These are phyloP conservation scores for Hanseniaspora clermontiae DNA, from an alignment of 805 yeast species.

Conservation along the genomic window DNA sequence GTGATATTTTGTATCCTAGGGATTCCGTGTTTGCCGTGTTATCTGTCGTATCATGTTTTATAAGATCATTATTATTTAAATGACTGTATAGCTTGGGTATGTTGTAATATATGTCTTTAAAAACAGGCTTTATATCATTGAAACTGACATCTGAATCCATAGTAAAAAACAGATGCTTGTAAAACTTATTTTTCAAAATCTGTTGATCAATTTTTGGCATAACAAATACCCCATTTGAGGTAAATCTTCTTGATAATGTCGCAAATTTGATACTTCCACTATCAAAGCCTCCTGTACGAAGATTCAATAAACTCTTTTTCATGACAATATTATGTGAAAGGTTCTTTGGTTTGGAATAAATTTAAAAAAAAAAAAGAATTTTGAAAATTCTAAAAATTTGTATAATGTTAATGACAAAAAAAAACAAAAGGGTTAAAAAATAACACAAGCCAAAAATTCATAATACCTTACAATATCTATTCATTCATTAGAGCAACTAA, in stretches of 20 bases:
- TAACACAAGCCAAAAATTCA: not conserved
- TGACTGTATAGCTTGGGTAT: not conserved
- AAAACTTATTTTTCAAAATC: conserved; percentile 7
- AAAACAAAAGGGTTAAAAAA: not conserved
- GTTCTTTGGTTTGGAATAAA: too few species aligned
- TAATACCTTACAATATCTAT: not conserved
- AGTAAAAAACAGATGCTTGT: conserved; percentile 8
- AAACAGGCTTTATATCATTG: conserved; percentile 3
- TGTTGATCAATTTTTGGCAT: conserved; percentile 2
- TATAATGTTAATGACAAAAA: too few species aligned
- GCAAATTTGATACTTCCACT: not conserved
- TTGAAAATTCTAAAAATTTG: too few species aligned
- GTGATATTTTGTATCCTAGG: not conserved
- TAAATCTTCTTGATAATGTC: not conserved
- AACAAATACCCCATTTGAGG: not conserved
- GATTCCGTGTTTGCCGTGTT: not conserved
- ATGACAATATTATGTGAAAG: too few species aligned
- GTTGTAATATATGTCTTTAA: not conserved
- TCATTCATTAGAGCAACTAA: conserved; percentile 10
- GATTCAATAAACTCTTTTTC: not conserved
- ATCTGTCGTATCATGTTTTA: not conserved
- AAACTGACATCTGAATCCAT: conserved; percentile 12
- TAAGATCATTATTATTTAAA: not conserved
- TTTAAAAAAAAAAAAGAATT: too few species aligned
- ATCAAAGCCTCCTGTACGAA: not conserved